Evolutionary conservation across 2,329 filamentous ascomycete species (phyloP), one percentile per base, ranked within the genome.

Genomic region (Xylariaceae sp.): DNA sequence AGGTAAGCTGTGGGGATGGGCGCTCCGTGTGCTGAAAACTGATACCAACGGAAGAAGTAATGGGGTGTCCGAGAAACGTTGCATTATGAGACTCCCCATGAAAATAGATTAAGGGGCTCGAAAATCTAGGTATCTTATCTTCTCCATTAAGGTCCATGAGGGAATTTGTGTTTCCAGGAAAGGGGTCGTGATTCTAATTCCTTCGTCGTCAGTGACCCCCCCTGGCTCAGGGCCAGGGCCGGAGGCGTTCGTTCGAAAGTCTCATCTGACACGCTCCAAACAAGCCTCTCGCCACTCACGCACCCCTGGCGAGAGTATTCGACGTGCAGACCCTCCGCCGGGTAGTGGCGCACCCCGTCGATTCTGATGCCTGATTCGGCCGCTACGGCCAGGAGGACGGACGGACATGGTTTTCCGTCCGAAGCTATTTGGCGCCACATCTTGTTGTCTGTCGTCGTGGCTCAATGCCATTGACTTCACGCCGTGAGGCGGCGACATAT

Each of bases 361-460:
- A 30, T 30, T 30, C 23, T 5, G 23, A 30, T 30, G 23, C 23
- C 5, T 30, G 23, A 30, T 30, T 30, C 23, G 23, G 23, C 23
- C 5, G 23, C 23, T 30, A 30, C 23, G 23, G 23, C 23, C 23
- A 30, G 23, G 23, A 18, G 17, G 17, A 18, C 17, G 74, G 5
- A 30, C 65, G 1, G 80, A 80, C 66, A 86, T 77, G 55, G 86
- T 13, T 82, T 11, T 82, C 79, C 0, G 78, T 70, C 65, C 84
- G 80, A 42, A 84, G 70, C 53, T 81, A 30, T 77, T 51, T 83
- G 71, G 60, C 78, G 82, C 71, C 84, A 81, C 49, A 81, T 76
- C 13, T 78, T 73, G 62, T 86, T 84, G 23, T 42, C 9, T n/a
- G 5, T 45, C 42, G 10, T 45, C 42, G 42, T 45, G 13, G 13